These are phyloP conservation scores for Prorocentrum cordatum DNA, from an alignment of 169 alveolate species.

Conservation along the genomic window DNA sequence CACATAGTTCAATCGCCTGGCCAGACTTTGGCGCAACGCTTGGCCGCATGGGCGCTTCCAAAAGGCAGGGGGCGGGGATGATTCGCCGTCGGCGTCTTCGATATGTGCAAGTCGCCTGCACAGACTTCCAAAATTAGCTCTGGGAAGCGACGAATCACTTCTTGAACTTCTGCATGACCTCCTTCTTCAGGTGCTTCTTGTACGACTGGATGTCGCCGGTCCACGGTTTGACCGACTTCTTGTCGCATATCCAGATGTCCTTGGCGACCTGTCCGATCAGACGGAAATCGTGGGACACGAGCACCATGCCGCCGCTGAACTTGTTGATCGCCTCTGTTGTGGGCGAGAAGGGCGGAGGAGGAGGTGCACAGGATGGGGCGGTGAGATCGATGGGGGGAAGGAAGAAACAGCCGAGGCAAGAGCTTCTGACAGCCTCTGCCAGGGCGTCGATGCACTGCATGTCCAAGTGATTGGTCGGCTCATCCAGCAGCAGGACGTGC, in stretches of 20 bases:
- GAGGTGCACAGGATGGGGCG: too few species aligned
- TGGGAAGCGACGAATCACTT: background rate
- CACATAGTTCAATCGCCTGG: too few species aligned
- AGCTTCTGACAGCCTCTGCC: too few species aligned
- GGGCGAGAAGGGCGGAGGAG: too few species aligned
- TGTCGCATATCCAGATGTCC: conserved; percentile 86
- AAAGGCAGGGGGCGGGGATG: too few species aligned
- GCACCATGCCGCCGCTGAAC: conserved; percentile 90
- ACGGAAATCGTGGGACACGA: conserved; percentile 93
- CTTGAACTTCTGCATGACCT: conserved; percentile 32
- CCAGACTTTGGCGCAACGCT: too few species aligned
- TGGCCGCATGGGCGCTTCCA: too few species aligned
- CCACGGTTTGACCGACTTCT: conserved; percentile 78
- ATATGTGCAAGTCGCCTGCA: too few species aligned
- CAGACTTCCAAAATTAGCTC: too few species aligned
- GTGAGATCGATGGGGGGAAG: too few species aligned
- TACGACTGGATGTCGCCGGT: conserved; percentile 85
- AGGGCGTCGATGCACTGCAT: conserved; percentile 88
- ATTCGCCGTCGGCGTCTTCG: too few species aligned
- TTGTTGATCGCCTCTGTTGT: conserved; percentile 84
- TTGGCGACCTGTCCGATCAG: conserved; percentile 90
- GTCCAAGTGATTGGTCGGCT: conserved; percentile 93
- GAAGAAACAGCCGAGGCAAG: too few species aligned
- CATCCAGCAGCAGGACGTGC: conserved; percentile 87
- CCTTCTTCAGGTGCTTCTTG: conserved; percentile 76